A percentile compares a stretch with the other conserved stretches of the same genome.
These are phyloP conservation scores for Aquilaria agallochum DNA, from an alignment of 441 rosid genomes.

Conservation along the genomic window DNA sequence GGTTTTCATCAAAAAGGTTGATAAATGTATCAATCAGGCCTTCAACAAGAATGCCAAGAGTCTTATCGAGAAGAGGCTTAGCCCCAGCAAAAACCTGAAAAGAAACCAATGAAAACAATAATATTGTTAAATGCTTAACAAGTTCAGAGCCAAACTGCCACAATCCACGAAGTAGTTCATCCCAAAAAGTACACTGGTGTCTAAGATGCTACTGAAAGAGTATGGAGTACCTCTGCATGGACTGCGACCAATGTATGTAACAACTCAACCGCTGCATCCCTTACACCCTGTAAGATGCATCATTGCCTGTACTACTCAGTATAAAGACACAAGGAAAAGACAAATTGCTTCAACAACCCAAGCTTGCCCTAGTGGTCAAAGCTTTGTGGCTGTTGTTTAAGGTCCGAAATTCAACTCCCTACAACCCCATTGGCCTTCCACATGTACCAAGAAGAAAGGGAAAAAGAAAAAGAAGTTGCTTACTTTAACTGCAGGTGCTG, in stretches of 20 bases:
- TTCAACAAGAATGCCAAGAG: slow-evolving; percentile 94
- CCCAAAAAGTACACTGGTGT: background rate
- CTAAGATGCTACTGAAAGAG: background rate
- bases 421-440: too few species aligned
- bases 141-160: background rate
- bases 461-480: slow-evolving; percentile 17
- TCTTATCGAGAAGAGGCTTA: slow-evolving; percentile 88
- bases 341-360: background rate
- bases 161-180: background rate
- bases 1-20: slow-evolving; percentile 73
- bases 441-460: background rate
- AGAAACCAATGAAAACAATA: slow-evolving; percentile 5
- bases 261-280: slow-evolving; percentile 93
- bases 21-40: slow-evolving; percentile 91
- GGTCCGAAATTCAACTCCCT: too few species aligned
- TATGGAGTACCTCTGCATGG: slow-evolving; percentile 75
- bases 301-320: slow-evolving; percentile 6
- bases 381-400: too few species aligned
- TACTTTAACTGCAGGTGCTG: slow-evolving; percentile 89
- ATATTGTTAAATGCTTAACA: background rate
- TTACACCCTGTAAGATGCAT: slow-evolving; percentile 64
- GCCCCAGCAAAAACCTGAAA: slow-evolving; percentile 90
- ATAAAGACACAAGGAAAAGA: background rate
- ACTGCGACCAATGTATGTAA: slow-evolving; percentile 91
- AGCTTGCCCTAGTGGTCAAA: background rate